phyloP scores from a whole-genome alignment of 2,329 filamentous ascomycete species.

The Arthrinium phaeospermum region DNA sequence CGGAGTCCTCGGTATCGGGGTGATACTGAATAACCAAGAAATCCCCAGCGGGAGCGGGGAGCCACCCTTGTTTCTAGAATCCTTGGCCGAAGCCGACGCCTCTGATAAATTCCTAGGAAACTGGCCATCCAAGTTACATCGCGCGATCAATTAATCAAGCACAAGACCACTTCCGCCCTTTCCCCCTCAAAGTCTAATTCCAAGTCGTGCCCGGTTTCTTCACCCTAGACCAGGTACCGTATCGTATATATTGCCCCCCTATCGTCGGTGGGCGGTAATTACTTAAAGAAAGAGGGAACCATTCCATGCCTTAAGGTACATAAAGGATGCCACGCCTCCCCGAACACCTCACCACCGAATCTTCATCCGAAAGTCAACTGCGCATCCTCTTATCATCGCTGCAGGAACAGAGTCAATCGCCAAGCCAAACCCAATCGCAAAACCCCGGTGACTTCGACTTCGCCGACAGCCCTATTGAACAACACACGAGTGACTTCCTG shows the following conservation, averaged over 20 bases:
- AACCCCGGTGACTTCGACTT: neutral
- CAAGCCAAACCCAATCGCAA: neutral
- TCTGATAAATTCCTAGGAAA: neutral
- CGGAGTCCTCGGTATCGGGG: neutral
- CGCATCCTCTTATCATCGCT: slow-evolving; percentile 7
- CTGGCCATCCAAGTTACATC: neutral
- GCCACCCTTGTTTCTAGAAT: neutral
- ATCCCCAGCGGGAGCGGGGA: neutral
- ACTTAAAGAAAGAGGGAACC: too few species aligned
- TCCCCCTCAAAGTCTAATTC: neutral
- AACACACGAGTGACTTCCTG: neutral
- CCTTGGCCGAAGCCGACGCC: neutral
- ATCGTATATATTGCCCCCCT: neutral
- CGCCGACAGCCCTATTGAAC: neutral
- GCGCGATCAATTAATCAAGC: neutral
- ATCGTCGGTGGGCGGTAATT: neutral
- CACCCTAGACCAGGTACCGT: neutral
- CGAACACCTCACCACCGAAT: neutral
- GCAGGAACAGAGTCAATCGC: slow-evolving; percentile 2
- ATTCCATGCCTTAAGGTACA: neutral
- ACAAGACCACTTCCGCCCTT: neutral
- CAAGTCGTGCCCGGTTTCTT: neutral
- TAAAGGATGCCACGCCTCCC: slow-evolving; percentile 9
- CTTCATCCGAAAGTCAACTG: neutral
- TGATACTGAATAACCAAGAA: neutral